Evolutionary conservation across 352 stramenopile genomes (phyloP), one percentile per base, ranked within the genome.

Genomic region (Pythium phragmitis): DNA sequence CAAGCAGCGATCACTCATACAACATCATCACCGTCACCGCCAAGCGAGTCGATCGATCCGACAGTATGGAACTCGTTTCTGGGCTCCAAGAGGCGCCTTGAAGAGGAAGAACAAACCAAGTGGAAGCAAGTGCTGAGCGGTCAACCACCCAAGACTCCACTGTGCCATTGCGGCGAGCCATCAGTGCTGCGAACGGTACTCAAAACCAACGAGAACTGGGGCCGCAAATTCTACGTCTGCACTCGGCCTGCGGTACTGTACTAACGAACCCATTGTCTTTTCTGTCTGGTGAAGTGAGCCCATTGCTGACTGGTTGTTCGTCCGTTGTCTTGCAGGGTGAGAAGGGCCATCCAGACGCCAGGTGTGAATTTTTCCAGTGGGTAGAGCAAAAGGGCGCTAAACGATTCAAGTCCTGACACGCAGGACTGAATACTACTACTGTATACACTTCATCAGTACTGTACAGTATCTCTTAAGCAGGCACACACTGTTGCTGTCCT

Each of bases 301-400:
- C 21, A 21, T 21, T 21, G 21, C 34, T 39, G 34, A 39, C 34
- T 39, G 34, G 34, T 39, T 2, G 16, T 46, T n/a, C 37, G 37
- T 42, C 7, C 37, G 9, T 9, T 16, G 6, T 46, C 4, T 7
- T 6, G 26, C 52, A 94, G 85, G 86, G 87, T n/a, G 85, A 92
- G 52, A 87, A 87, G 54, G 76, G 82, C 11, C 77, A 95, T 67
- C 80, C 81, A 2, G 77, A 92, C 8, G 87, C 83, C 7, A 68
- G 85, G 3, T 96, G 88, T 57, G 82, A 96, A 47, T 95, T 91
- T 61, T 96, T 96, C 61, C 79, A 91, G 63, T 96, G 88, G 88
- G 75, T 73, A 9, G 69, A 88, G 43, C 73, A 67, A 21, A 76
- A 75, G 61, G 51, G 53, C 52, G 53, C 37, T 23, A 75, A 67